Conservation (phyloP, 75 land plant genomes). For the Larix kaempferi region DNA sequence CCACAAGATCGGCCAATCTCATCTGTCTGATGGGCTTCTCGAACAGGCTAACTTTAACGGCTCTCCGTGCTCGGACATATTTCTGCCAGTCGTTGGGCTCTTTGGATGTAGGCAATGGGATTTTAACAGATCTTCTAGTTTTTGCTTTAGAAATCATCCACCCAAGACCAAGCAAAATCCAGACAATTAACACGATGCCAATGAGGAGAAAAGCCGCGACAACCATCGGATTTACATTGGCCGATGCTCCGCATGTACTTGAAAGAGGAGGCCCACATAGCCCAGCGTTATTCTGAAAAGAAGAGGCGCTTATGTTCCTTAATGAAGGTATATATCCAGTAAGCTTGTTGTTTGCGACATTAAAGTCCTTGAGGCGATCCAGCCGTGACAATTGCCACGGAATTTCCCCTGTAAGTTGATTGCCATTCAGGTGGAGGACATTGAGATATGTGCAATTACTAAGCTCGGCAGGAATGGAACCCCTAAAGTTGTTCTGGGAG, state of each 20-base stretch:
- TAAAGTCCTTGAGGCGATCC: slow-evolving; percentile 38
- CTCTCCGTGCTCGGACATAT: not conserved
- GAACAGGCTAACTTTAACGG: slow-evolving; percentile 59
- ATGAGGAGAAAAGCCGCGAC: not conserved
- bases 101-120: not conserved
- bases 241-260: not conserved
- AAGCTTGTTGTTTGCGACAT: slow-evolving; percentile 48
- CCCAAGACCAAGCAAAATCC: not conserved
- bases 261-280: not conserved
- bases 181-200: not conserved
- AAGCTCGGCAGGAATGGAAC: slow-evolving; percentile 49
- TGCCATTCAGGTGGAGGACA: slow-evolving; percentile 48
- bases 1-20: slow-evolving; percentile 70
- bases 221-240: not conserved
- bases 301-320: not conserved
- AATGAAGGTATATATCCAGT: slow-evolving; percentile 50
- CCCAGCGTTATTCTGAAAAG: not conserved
- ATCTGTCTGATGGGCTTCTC: slow-evolving; percentile 76
- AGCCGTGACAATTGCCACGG: slow-evolving; percentile 49
- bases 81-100: not conserved
- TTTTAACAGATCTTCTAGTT: not conserved
- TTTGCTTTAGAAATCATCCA: not conserved
- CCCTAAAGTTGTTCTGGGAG: slow-evolving; percentile 59
- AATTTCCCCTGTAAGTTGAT: slow-evolving; percentile 53
- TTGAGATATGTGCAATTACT: slow-evolving; percentile 45